These are phyloP conservation scores for Ulota crispa DNA, from an alignment of 225 moss, liverwort and hornwort species.

Conservation along the genomic window DNA sequence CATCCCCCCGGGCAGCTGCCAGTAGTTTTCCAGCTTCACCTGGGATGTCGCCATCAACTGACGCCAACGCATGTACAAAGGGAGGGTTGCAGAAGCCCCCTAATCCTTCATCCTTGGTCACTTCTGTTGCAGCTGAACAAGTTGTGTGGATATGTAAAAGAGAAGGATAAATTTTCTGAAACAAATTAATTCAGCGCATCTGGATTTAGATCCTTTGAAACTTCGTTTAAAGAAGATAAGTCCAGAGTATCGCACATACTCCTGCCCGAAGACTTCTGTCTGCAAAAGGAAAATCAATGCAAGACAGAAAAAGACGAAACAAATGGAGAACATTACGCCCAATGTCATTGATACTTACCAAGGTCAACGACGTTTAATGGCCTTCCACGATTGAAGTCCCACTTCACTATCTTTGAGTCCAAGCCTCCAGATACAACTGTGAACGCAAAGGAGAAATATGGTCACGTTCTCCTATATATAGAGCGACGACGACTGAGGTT, in stretches of 20 bases:
- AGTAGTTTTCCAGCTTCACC: constrained; percentile 73
- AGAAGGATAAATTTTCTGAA: not conserved
- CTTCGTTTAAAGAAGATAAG: not conserved
- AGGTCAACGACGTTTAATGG: constrained; percentile 63
- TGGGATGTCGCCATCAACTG: constrained; percentile 52
- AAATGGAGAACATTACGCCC: not conserved
- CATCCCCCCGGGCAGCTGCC: constrained; percentile 93
- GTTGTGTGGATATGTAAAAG: not conserved
- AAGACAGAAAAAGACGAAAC: not conserved
- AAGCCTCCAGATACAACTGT: constrained; percentile 83
- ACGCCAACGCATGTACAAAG: constrained; percentile 82
- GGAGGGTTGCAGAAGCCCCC: constrained; percentile 87
- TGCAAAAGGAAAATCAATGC: not conserved
- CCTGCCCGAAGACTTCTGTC: not conserved
- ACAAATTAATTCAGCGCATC: not conserved
- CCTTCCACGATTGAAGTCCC: constrained; percentile 90
- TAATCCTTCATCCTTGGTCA: constrained; percentile 41
- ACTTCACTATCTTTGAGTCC: constrained; percentile 91
- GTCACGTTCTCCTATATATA: not conserved
- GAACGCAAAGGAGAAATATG: not conserved
- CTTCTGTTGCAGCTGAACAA: constrained; percentile 44
- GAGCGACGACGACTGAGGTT: not conserved
- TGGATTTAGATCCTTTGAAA: not conserved
- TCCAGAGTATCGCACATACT: not conserved
- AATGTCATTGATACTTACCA: constrained; percentile 38